phyloP scores from a whole-genome alignment of 768 basidiomycete genomes.

The Russula sp. region DNA sequence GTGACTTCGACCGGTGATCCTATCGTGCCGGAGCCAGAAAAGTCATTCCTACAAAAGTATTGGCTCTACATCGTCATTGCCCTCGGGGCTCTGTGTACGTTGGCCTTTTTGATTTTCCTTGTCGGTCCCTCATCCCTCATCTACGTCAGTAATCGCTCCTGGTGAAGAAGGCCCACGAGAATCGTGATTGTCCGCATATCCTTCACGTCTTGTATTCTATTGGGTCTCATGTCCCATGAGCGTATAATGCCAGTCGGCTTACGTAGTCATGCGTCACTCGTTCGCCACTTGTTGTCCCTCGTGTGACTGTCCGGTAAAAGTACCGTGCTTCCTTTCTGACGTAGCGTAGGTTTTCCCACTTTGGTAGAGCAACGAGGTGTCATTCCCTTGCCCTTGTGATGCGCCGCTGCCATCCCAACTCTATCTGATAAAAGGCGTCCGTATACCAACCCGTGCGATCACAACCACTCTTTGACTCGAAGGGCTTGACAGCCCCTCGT shows the following conservation, averaged over 20 bases:
- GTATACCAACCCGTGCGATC: neutral
- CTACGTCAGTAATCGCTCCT: conserved; percentile 8
- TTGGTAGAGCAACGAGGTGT: neutral
- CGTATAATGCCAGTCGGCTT: neutral
- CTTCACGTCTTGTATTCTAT: neutral
- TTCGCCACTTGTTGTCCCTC: neutral
- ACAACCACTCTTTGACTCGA: neutral
- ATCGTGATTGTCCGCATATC: neutral
- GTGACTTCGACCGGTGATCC: conserved; percentile 60
- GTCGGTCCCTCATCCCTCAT: neutral
- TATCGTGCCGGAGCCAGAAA: conserved; percentile 54
- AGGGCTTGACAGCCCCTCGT: neutral
- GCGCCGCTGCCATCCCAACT: neutral
- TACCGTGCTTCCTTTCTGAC: neutral
- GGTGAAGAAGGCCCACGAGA: conserved; percentile 10
- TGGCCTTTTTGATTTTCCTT: neutral
- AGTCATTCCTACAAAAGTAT: conserved; percentile 81
- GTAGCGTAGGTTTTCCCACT: neutral
- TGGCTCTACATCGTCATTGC: conserved; percentile 74
- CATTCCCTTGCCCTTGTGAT: conserved; percentile 1
- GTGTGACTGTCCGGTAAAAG: conserved; percentile 10
- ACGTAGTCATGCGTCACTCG: neutral
- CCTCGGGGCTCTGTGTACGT: conserved; percentile 53
- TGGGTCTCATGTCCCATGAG: neutral
- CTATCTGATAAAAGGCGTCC: neutral